These are phyloP conservation scores for Rhododendron kiyosumense DNA, from an alignment of 148 eudicot species.

Conservation along the genomic window DNA sequence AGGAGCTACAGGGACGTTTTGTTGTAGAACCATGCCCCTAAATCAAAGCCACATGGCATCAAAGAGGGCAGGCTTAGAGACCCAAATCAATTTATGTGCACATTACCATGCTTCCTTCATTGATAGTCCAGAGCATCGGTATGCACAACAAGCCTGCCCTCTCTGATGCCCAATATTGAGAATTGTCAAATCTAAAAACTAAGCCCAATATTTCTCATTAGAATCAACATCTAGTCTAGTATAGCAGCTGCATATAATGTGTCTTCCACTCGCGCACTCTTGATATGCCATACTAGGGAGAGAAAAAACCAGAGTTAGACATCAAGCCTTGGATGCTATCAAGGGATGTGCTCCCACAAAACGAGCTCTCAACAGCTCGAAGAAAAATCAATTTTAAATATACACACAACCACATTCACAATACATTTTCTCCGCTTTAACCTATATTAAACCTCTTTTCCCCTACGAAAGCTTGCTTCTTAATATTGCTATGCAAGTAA, in stretches of 20 bases:
- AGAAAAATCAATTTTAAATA: not conserved
- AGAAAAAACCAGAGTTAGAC: not conserved
- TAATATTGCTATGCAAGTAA: conserved; percentile 19
- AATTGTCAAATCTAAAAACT: not conserved
- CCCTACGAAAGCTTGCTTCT: not conserved
- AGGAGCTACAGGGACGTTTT: too few species aligned
- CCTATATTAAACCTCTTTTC: not conserved
- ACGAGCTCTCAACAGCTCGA: not conserved
- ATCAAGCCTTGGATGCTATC: not conserved
- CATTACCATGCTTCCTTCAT: too few species aligned
- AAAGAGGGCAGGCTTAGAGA: too few species aligned
- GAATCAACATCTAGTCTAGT: too few species aligned
- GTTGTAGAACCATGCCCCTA: too few species aligned
- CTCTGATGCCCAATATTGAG: too few species aligned
- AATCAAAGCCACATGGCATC: too few species aligned
- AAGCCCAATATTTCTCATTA: not conserved
- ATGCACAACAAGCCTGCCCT: too few species aligned
- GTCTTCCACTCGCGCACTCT: not conserved
- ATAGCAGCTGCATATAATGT: not conserved
- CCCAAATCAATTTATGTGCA: too few species aligned
- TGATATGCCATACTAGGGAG: not conserved
- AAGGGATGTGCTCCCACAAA: not conserved
- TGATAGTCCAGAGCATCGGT: too few species aligned
- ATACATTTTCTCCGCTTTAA: not conserved
- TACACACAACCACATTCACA: not conserved